Evolutionary conservation across 106 monocot species (phyloP).

Genomic region (Agapanthus africanus): DNA sequence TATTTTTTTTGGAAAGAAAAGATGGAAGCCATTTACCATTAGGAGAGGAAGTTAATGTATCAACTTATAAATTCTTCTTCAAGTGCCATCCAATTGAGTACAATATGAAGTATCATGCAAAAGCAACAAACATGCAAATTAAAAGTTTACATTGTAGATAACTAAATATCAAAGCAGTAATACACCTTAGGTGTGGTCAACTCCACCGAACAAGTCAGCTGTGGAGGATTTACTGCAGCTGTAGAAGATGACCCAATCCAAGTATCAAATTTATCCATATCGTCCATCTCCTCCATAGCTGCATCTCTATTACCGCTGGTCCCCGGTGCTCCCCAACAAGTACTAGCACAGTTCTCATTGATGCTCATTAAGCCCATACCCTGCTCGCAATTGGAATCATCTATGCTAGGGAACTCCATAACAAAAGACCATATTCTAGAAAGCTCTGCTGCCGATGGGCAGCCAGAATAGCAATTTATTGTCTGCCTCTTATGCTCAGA

Average conservation of each 20-base stretch:
- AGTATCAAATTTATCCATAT: constrained; percentile 24
- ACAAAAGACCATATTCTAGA: constrained; percentile 74
- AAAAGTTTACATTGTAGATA: neutral
- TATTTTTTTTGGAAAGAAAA: neutral
- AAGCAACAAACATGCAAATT: neutral
- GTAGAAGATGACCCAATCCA: constrained; percentile 54
- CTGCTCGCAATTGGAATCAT: constrained; percentile 35
- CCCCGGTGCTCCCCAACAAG: constrained; percentile 29
- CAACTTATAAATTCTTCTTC: neutral
- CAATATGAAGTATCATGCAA: neutral
- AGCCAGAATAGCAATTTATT: constrained; percentile 77
- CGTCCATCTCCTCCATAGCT: constrained; percentile 26
- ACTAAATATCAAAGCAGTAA: too few species aligned
- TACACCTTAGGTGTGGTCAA: constrained; percentile 30
- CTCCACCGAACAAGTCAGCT: constrained; percentile 18
- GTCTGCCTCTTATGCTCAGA: constrained; percentile 54
- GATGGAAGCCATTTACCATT: neutral
- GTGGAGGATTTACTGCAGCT: constrained; percentile 18
- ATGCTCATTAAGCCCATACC: constrained; percentile 67
- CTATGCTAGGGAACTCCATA: constrained; percentile 30
- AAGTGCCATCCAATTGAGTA: neutral
- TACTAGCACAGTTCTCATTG: constrained; percentile 41
- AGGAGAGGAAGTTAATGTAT: neutral
- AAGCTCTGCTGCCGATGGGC: constrained; percentile 74
- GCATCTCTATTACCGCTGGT: constrained; percentile 24